Conservation (phyloP, 225 moss, liverwort and hornwort species). For the Pseudoscleropodium purum region DNA sequence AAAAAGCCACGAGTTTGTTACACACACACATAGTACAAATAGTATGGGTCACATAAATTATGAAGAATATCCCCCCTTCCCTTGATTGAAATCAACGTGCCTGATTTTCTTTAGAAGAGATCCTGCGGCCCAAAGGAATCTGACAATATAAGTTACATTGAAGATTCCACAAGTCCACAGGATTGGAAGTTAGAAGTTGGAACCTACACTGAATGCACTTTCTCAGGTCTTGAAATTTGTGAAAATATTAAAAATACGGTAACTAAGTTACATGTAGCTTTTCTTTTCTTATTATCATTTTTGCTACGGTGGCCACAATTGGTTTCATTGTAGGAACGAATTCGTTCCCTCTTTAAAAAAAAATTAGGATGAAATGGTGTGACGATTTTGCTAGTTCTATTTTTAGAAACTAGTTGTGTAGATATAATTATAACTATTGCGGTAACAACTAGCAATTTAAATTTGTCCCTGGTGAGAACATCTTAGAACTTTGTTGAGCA, state of each 20-base stretch:
- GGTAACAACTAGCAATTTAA: neutral
- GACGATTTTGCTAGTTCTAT: neutral
- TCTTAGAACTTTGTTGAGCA: neutral
- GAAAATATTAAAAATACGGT: neutral
- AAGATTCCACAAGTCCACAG: neutral
- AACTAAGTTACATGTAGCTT: too few relatives aligned
- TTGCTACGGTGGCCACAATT: accelerated
- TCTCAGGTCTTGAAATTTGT: neutral
- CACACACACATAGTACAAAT: neutral
- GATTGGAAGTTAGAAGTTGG: too few relatives aligned
- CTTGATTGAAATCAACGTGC: neutral
- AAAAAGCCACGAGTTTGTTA: neutral
- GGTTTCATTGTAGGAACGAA: neutral
- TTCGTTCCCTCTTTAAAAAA: neutral
- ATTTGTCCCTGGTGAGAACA: neutral
- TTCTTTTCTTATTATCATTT: neutral
- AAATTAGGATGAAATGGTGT: too few relatives aligned
- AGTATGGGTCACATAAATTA: neutral
- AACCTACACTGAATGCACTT: neutral
- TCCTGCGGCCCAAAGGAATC: neutral
- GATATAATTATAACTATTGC: neutral
- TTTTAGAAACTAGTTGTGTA: neutral
- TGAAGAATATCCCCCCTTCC: neutral
- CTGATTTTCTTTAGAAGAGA: neutral
- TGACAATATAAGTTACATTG: too few relatives aligned